Conservation (phyloP, 768 basidiomycete genomes). For the Leccinellum rugosiceps region DNA sequence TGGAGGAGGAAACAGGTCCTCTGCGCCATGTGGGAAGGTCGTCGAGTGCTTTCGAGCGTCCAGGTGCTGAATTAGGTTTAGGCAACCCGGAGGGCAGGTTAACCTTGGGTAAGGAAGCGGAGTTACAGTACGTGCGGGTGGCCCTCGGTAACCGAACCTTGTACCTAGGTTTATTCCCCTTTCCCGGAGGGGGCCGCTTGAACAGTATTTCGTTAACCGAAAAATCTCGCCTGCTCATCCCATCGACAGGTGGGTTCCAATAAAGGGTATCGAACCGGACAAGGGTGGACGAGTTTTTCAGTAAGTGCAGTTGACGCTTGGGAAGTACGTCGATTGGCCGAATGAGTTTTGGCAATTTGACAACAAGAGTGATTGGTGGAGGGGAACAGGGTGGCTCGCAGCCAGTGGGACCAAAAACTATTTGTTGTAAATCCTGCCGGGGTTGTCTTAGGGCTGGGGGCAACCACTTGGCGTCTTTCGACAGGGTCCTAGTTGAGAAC, state of each 20-base stretch:
- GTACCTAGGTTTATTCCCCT: conserved; percentile 33
- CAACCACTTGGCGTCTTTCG: conserved; percentile 50
- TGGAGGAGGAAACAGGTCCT: conserved; percentile 20
- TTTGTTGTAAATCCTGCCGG: conserved; percentile 37
- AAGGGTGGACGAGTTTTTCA: conserved; percentile 35
- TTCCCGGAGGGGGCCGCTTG: conserved; percentile 36
- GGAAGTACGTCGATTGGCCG: conserved; percentile 42
- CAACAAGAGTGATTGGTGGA: conserved; percentile 35
- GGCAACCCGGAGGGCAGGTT: conserved; percentile 34
- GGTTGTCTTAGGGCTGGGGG: conserved; percentile 49
- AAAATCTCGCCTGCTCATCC: conserved; percentile 58
- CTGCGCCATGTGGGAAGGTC: conserved; percentile 41
- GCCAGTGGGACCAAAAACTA: conserved; percentile 46
- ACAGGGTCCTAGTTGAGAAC: conserved; percentile 12
- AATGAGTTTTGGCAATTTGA: conserved; percentile 49
- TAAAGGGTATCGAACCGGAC: conserved; percentile 65
- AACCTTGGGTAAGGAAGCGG: conserved; percentile 32
- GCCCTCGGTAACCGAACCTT: conserved; percentile 36
- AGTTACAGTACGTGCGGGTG: conserved; percentile 1
- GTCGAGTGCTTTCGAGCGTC: conserved; percentile 34
- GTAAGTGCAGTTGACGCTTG: conserved; percentile 45
- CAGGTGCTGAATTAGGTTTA: conserved; percentile 13
- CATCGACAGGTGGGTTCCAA: conserved; percentile 67
- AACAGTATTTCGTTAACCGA: conserved; percentile 67
- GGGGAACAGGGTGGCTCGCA: conserved; percentile 49